phyloP scores from a whole-genome alignment of 2,329 filamentous ascomycete species.

The Blastomyces emzantsi region DNA sequence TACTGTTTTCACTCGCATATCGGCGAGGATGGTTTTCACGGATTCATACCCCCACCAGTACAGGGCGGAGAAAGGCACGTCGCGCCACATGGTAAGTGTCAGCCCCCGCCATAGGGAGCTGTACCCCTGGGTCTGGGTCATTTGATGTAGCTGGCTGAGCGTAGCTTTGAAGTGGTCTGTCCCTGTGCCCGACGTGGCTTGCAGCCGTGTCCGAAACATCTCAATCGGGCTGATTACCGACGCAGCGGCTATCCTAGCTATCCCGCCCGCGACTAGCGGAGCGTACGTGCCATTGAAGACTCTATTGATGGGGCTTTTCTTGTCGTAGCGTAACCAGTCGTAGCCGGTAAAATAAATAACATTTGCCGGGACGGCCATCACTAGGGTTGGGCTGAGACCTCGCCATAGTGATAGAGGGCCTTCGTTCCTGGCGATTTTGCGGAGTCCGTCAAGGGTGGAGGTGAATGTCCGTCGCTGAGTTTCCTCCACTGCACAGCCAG shows the following conservation, averaged over 20 bases:
- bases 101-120: constrained; percentile 82
- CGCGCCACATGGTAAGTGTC: constrained; percentile 85
- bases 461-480: constrained; percentile 73
- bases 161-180: constrained; percentile 71
- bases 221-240: constrained; percentile 82
- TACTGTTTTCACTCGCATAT: constrained; percentile 49
- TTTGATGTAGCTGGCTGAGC: constrained; percentile 62
- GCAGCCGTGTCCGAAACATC: constrained; percentile 85
- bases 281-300: constrained; percentile 60
- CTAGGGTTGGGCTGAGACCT: constrained; percentile 82
- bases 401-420: constrained; percentile 81
- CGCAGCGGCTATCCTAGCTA: constrained; percentile 71
- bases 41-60: constrained; percentile 99
- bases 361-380: constrained; percentile 91
- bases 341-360: constrained; percentile 99
- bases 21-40: constrained; percentile 61
- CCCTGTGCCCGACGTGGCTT: constrained; percentile 54
- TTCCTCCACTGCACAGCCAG: constrained; percentile 80
- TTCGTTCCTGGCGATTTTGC: constrained; percentile 92
- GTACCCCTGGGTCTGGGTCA: constrained; percentile 71
- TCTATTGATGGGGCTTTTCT: constrained; percentile 59
- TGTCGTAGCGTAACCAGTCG: constrained; percentile 77
- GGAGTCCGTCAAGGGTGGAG: constrained; percentile 82
- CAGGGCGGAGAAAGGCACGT: constrained; percentile 91
- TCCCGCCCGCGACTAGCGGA: constrained; percentile 69